phyloP scores from a whole-genome alignment of 2,329 filamentous ascomycete species.

The Fusarium dlaminii region DNA sequence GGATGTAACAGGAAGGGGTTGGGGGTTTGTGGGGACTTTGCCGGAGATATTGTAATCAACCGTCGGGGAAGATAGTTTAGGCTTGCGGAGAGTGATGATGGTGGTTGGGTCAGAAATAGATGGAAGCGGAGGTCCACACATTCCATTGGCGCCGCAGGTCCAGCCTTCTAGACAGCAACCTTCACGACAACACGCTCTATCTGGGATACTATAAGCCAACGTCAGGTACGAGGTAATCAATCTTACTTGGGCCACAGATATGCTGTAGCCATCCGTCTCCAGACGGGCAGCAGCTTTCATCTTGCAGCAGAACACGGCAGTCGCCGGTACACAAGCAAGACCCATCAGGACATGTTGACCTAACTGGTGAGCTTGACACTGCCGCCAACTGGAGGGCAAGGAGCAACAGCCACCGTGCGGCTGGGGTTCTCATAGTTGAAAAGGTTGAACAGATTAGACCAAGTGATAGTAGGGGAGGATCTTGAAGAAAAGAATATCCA shows the following conservation, averaged over 20 bases:
- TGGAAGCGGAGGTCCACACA: background rate
- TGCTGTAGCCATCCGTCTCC: background rate
- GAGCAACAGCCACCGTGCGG: background rate
- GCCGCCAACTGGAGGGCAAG: fast-evolving
- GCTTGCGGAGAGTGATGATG: background rate
- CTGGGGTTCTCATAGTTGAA: background rate
- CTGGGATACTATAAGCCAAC: background rate
- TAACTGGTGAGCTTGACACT: background rate
- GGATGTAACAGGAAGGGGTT: background rate
- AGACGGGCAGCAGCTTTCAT: background rate
- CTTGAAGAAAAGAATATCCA: fast-evolving
- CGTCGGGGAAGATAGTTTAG: background rate
- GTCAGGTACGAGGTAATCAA: background rate
- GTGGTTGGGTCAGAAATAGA: background rate
- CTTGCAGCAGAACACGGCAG: background rate
- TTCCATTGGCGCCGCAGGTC: background rate
- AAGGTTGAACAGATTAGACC: background rate
- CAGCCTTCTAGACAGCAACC: background rate
- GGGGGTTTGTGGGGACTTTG: fast-evolving
- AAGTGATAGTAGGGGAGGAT: background rate
- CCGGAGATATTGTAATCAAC: background rate
- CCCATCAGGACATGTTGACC: background rate
- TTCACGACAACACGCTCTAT: background rate
- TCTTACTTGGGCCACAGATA: background rate
- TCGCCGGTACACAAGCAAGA: background rate